Evolutionary conservation across 1,139 yeast genomes (phyloP).

Genomic region (Geotrichum restrictum): DNA sequence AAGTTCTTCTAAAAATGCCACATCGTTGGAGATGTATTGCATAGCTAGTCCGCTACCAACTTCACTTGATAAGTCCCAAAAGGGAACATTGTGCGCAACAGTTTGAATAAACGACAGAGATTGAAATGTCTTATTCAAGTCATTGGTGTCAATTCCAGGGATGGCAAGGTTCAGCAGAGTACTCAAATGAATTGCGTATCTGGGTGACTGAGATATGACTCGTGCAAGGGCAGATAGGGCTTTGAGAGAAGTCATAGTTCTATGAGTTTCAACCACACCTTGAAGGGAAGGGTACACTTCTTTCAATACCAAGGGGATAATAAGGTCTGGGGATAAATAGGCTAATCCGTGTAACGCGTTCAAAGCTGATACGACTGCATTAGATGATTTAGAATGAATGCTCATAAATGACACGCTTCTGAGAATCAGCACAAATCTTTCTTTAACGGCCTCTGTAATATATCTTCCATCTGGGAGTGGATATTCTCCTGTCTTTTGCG

Average conservation of each 20-base stretch:
- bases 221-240: conserved; percentile 64
- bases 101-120: conserved; percentile 70
- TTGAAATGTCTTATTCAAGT: conserved; percentile 65
- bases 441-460: conserved; percentile 48
- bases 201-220: conserved; percentile 59
- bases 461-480: conserved; percentile 43
- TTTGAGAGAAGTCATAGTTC: conserved; percentile 70
- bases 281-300: conserved; percentile 84
- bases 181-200: conserved; percentile 74
- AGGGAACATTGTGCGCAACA: conserved; percentile 69
- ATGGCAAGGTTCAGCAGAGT: conserved; percentile 65
- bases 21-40: conserved; percentile 58
- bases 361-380: conserved; percentile 58
- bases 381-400: conserved; percentile 67
- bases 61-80: conserved; percentile 39
- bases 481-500: conserved; percentile 35
- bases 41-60: conserved; percentile 54
- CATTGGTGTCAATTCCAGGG: conserved; percentile 88
- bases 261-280: conserved; percentile 72
- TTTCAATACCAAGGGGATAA: conserved; percentile 61
- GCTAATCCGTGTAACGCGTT: conserved; percentile 62
- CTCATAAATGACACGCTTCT: conserved; percentile 64
- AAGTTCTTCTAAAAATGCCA: conserved; percentile 35
- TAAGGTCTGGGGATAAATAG: conserved; percentile 55
- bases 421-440: conserved; percentile 53